Evolutionary conservation across 2,329 filamentous ascomycete genomes (phyloP).

Genomic region (Phoma sp.): DNA sequence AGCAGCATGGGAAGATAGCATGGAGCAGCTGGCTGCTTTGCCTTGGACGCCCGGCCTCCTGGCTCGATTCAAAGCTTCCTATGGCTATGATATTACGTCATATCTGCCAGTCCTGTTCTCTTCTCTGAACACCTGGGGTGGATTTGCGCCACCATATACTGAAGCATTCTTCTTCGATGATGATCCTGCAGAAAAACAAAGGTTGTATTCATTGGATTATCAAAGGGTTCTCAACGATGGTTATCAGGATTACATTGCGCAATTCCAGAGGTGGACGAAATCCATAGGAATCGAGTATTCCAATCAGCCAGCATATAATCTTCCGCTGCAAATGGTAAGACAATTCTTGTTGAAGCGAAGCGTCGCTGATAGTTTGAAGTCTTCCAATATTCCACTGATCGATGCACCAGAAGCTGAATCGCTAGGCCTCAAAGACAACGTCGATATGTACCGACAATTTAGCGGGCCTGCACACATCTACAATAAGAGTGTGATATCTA

Average conservation of each 20-base stretch:
- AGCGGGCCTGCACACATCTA: not conserved
- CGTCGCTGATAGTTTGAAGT: not conserved
- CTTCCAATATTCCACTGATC: not conserved
- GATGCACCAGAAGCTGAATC: not conserved
- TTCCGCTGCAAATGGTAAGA: not conserved
- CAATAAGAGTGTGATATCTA: not conserved
- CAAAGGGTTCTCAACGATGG: not conserved
- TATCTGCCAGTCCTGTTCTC: not conserved
- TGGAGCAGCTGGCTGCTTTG: not conserved
- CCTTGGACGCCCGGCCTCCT: not conserved
- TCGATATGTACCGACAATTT: not conserved
- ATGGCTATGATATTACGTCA: not conserved
- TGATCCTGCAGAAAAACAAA: not conserved
- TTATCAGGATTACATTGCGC: not conserved
- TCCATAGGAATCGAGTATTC: not conserved
- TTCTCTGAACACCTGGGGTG: not conserved
- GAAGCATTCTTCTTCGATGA: not conserved
- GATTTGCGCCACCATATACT: not conserved
- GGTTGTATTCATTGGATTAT: not conserved
- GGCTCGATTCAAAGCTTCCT: not conserved
- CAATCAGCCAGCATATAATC: not conserved
- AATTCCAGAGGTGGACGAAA: not conserved
- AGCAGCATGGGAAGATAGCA: not conserved
- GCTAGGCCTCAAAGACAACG: not conserved
- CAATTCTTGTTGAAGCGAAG: not conserved